Base-by-base conservation (phyloP, 306 rosid species). In the Cucumis cinereus region DNA sequence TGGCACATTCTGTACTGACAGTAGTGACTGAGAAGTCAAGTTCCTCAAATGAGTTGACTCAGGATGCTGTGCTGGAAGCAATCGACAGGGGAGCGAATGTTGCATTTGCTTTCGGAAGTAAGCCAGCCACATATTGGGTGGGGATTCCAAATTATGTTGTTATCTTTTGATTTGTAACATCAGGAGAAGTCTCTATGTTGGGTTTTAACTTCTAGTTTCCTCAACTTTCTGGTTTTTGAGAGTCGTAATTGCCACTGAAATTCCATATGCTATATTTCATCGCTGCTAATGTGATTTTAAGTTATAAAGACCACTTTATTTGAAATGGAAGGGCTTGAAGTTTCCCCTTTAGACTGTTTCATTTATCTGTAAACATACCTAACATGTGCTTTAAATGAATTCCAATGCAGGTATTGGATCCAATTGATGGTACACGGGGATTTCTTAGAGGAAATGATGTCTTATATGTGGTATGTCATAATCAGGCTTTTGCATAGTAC, bases 41-140 rank as follows among this genome's bases (percentile, higher is more conserved):
- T 79, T 64, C 50, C 26, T 61, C 59, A 55, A 72, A 80, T 74
- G 79, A 79, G 61, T 82, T 79, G 87, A 84, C 89, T 30, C 79
- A 84, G 79, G 95, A 64, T 84, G 85, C 90, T 75, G 92, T 92
- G 38, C 79, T 94, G 49, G 70, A 81, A 49, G 96, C 92, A 81
- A 90, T 94, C 81, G 97, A 94, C 80, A 89, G 97, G 85, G 99
- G 97, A 54, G 96, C 90, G 57, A 77, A 81, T 81, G 89, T 79
- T 83, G 95, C 89, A 47, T 87, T 75, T 82, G 43, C 82, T 10
- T 90, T 90, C 76, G 91, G 95, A 77, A 47, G 92, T 80, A 79
- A 79, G 77, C 93, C 96, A 20, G 91, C 96, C 75, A 89, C 99
- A 57, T 94, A 94, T 84, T 92, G 97, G 97, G 97, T 92, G 83